phyloP scores from a whole-genome alignment of 2,329 filamentous ascomycete species.

The Trichoderma cornu-damae region DNA sequence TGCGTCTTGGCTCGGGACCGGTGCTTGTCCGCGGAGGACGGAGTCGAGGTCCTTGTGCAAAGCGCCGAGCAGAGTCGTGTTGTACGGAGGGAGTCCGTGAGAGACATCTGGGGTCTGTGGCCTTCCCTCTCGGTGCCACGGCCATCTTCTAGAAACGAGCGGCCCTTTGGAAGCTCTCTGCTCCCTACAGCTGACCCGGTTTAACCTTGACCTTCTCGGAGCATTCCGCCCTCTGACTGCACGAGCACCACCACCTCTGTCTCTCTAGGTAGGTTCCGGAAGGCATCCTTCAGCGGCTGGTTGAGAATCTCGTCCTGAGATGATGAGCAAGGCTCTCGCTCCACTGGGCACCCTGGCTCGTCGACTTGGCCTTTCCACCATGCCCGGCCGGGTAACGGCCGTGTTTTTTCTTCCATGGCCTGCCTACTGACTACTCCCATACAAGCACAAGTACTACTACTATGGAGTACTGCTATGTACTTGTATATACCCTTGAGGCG shows the following conservation, averaged over 20 bases:
- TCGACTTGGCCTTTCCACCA: slow-evolving; percentile 15
- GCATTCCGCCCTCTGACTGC: slow-evolving; percentile 30
- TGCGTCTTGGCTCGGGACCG: slow-evolving; percentile 1
- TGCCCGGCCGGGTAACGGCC: slow-evolving; percentile 20
- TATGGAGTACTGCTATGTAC: too few relatives aligned
- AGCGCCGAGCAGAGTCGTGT: not conserved
- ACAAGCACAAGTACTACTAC: not conserved
- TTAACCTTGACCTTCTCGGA: slow-evolving; percentile 26
- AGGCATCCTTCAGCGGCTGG: slow-evolving; percentile 17
- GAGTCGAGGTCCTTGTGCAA: too few relatives aligned
- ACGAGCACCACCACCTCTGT: slow-evolving; percentile 10
- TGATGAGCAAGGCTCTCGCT: slow-evolving; percentile 15
- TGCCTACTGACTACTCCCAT: too few relatives aligned
- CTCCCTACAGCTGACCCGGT: slow-evolving; percentile 19
- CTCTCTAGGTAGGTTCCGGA: slow-evolving; percentile 19
- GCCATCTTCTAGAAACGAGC: slow-evolving; percentile 33
- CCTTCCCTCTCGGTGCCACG: slow-evolving; percentile 16
- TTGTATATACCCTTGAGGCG: slow-evolving; percentile 15
- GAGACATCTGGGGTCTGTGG: not conserved
- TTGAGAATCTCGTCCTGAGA: slow-evolving; percentile 12
- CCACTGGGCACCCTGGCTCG: slow-evolving; percentile 17
- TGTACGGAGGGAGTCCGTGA: not conserved
- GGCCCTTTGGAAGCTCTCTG: slow-evolving; percentile 23
- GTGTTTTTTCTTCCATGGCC: slow-evolving; percentile 3
- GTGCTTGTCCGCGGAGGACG: not conserved